phyloP scores from a whole-genome alignment of 495 filamentous ascomycete species.

The Rhizodiscina lignyota region DNA sequence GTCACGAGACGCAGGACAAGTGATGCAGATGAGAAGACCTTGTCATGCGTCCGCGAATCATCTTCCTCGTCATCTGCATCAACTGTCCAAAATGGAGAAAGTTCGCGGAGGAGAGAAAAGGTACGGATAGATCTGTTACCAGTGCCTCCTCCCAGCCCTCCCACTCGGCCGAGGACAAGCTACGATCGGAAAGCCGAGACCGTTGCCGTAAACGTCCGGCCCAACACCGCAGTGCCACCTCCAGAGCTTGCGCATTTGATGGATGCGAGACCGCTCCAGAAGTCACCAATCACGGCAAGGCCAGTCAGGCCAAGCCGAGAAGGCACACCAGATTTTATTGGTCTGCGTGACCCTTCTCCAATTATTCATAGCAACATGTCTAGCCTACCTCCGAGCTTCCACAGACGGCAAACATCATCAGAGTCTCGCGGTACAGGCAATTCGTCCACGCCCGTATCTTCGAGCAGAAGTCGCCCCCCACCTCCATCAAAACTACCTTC shows the following conservation, averaged over 20 bases:
- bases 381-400: slow-evolving; percentile 26
- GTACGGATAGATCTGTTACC: slow-evolving; percentile 26
- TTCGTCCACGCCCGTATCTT: no score
- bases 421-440: slow-evolving; percentile 8
- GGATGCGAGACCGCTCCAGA: slow-evolving; percentile 6
- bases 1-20: slow-evolving; percentile 41
- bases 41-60: slow-evolving; percentile 46
- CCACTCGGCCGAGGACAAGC: slow-evolving; percentile 49
- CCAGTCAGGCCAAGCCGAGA: slow-evolving; percentile 57
- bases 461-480: no score
- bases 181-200: neutral
- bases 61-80: slow-evolving; percentile 23
- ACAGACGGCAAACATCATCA: slow-evolving; percentile 18
- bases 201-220: neutral
- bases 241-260: slow-evolving; percentile 25
- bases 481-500: slow-evolving; percentile 10
- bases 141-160: slow-evolving; percentile 40
- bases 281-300: slow-evolving; percentile 8
- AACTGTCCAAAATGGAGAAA: slow-evolving; percentile 25
- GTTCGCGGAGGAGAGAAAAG: slow-evolving; percentile 25
- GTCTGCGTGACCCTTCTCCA: slow-evolving; percentile 40
- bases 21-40: slow-evolving; percentile 29
- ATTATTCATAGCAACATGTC: slow-evolving; percentile 66
- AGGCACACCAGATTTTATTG: slow-evolving; percentile 51
- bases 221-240: no score